phyloP scores from a whole-genome alignment of 75 land plant species.

The Selaginella moellendorffii region DNA sequence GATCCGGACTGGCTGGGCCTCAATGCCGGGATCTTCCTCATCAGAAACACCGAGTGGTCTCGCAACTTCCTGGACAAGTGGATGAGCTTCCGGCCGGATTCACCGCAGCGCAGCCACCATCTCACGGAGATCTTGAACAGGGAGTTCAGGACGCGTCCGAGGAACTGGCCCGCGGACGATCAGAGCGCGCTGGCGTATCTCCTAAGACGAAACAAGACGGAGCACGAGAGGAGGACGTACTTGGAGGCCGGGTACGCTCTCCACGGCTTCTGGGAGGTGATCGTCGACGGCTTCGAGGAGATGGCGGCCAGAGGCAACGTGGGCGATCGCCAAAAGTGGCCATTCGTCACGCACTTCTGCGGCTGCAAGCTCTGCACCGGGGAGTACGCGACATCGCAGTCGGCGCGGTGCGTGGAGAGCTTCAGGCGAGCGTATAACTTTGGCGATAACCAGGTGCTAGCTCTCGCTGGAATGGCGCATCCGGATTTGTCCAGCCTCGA shows the following conservation, averaged over 20 bases:
- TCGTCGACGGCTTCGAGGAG: slow-evolving; percentile 23
- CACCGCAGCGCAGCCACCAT: slow-evolving; percentile 19
- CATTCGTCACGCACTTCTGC: slow-evolving; percentile 32
- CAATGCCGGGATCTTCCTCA: slow-evolving; percentile 23
- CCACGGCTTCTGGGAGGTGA: slow-evolving; percentile 20
- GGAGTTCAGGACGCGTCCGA: slow-evolving; percentile 11
- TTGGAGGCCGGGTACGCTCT: slow-evolving; percentile 15
- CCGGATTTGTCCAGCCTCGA: no score
- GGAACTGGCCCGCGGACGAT: slow-evolving; percentile 18
- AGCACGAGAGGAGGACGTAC: slow-evolving; percentile 13
- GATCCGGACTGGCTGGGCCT: slow-evolving; percentile 16
- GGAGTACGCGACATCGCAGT: background rate
- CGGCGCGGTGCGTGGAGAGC: slow-evolving; percentile 8
- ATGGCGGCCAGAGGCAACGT: background rate
- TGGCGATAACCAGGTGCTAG: slow-evolving; percentile 27
- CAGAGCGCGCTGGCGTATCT: slow-evolving; percentile 21
- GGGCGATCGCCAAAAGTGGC: slow-evolving; percentile 19
- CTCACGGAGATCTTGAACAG: background rate
- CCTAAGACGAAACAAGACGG: background rate
- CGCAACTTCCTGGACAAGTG: slow-evolving; percentile 13
- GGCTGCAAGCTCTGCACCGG: slow-evolving; percentile 29
- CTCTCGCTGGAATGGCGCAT: background rate
- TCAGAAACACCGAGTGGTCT: slow-evolving; percentile 22
- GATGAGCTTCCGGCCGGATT: slow-evolving; percentile 16
- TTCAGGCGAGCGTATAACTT: slow-evolving; percentile 27